A percentile compares a stretch with the other conserved stretches of the same genome.
phyloP scores from a whole-genome alignment of 257 asterid species.

The Penstemon barbatus region DNA sequence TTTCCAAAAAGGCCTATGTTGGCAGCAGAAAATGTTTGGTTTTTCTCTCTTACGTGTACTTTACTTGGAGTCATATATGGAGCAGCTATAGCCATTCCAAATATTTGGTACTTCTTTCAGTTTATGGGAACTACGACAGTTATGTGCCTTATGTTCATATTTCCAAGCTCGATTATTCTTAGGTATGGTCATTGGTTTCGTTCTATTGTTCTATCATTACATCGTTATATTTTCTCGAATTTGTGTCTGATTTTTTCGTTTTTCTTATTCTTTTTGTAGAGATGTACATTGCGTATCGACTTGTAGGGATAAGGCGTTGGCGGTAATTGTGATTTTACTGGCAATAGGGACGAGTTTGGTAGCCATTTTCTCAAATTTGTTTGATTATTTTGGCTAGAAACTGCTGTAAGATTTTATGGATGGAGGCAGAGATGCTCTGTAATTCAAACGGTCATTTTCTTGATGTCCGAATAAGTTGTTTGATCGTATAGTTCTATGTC shows the following conservation, averaged over 20 bases:
- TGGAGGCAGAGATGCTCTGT: no score
- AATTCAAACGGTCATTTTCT: no score
- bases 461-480: no score
- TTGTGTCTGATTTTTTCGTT: neutral
- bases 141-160: constrained; percentile 89
- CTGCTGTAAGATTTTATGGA: no score
- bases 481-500: no score
- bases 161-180: constrained; percentile 88
- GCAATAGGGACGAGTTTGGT: constrained; percentile 80
- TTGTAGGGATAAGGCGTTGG: constrained; percentile 59
- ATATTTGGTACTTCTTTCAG: constrained; percentile 96
- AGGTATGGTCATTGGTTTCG: constrained; percentile 43
- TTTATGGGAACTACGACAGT: constrained; percentile 94
- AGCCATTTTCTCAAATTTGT: constrained; percentile 69
- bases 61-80: constrained; percentile 58
- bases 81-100: constrained; percentile 78
- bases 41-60: constrained; percentile 53
- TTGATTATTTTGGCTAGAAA: constrained; percentile 39
- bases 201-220: neutral
- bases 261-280: constrained; percentile 42
- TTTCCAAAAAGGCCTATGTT: constrained; percentile 61
- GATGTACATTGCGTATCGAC: constrained; percentile 66
- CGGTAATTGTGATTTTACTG: constrained; percentile 64
- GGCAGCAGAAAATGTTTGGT: constrained; percentile 51
- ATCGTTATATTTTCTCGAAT: constrained; percentile 1